These are phyloP conservation scores for Ceratobasidium sp. DNA, from an alignment of 1,284 basidiomycete species.

Conservation along the genomic window DNA sequence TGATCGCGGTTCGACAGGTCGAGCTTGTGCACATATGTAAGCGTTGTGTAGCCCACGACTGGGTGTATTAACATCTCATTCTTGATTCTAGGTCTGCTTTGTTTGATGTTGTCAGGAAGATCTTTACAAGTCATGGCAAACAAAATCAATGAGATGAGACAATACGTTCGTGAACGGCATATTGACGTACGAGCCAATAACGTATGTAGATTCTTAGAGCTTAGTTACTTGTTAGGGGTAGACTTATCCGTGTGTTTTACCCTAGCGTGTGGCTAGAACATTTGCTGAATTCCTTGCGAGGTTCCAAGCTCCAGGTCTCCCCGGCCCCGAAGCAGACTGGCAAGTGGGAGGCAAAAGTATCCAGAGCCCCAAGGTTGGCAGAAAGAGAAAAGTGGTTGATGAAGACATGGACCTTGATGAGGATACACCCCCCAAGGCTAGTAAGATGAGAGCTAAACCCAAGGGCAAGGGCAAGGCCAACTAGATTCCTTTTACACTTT, in stretches of 20 bases:
- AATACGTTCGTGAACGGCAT: neutral
- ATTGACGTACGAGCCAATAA: constrained; percentile 35
- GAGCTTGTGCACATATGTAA: constrained; percentile 37
- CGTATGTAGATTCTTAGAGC: neutral
- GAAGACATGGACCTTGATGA: constrained; percentile 21
- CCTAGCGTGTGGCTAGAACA: constrained; percentile 25
- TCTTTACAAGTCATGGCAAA: neutral
- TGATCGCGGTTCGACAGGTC: neutral
- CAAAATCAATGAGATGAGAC: constrained; percentile 25
- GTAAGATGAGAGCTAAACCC: neutral
- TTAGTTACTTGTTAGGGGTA: neutral
- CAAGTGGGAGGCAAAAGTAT: neutral
- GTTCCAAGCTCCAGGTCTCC: constrained; percentile 16
- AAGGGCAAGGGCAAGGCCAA: constrained; percentile 9
- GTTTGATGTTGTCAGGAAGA: constrained; percentile 21
- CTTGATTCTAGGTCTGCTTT: constrained; percentile 7
- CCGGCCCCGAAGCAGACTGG: constrained; percentile 39
- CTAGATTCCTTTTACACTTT: neutral
- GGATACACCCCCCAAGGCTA: neutral
- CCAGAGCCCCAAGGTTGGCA: neutral
- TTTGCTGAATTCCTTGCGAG: constrained; percentile 23
- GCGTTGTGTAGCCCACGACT: neutral
- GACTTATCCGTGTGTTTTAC: neutral
- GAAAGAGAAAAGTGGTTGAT: constrained; percentile 27
- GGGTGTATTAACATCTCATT: neutral